A percentile compares a stretch with the other conserved stretches of the same genome.
Evolutionary conservation across 768 basidiomycete species (phyloP).

Genomic region (Phaeotremella skinneri): DNA sequence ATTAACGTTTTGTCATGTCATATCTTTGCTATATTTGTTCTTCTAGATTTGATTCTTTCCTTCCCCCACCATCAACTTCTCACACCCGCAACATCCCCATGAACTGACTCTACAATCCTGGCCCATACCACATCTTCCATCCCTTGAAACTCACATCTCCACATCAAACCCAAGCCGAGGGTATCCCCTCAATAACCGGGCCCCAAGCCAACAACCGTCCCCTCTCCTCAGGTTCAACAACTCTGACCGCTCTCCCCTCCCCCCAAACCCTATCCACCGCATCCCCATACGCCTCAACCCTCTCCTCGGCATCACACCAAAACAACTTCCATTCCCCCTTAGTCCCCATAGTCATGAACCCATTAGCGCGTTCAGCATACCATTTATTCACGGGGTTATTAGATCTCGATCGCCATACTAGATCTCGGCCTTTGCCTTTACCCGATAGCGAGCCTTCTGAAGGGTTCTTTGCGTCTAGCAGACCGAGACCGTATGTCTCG

Average conservation of each 20-base stretch:
- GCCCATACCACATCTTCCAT: not conserved
- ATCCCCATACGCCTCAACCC: constrained; percentile 57
- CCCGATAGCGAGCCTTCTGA: constrained; percentile 86
- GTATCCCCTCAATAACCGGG: constrained; percentile 65
- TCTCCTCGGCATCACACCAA: constrained; percentile 96
- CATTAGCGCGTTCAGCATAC: constrained; percentile 95
- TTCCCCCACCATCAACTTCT: not conserved
- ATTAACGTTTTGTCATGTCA: too few relatives aligned
- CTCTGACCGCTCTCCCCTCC: constrained; percentile 57
- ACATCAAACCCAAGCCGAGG: constrained; percentile 66
- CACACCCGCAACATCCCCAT: too few relatives aligned
- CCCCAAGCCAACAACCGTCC: constrained; percentile 71
- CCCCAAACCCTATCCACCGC: constrained; percentile 37
- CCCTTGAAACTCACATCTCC: not conserved
- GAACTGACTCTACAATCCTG: not conserved
- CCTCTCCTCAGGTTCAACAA: constrained; percentile 60
- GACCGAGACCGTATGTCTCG: constrained; percentile 93
- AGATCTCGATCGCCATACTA: constrained; percentile 90
- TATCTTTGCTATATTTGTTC: not conserved
- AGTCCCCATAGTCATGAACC: constrained; percentile 64
- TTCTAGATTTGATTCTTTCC: not conserved
- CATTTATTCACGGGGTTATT: constrained; percentile 98
- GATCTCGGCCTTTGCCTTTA: constrained; percentile 81
- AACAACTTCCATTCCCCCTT: constrained; percentile 79
- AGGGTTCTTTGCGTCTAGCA: constrained; percentile 89